A percentile compares a stretch with the other conserved stretches of the same genome.
Evolutionary conservation across 768 basidiomycete genomes (phyloP).

Genomic region (Amanita thiersii): DNA sequence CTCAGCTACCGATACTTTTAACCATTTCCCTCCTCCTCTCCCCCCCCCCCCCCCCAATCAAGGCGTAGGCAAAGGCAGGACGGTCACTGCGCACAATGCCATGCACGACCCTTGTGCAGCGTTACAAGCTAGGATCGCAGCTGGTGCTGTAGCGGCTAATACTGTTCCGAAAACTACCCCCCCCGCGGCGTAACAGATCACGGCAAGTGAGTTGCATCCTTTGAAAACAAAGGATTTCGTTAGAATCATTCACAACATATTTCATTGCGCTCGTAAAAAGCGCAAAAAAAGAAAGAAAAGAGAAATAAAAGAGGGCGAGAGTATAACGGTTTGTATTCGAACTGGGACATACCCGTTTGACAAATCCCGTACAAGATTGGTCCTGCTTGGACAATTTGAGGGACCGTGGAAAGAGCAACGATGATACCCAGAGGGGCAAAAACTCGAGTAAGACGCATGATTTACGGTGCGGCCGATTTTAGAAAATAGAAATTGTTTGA

Average conservation of each 20-base stretch:
- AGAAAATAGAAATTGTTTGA: too few species aligned
- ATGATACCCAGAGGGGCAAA: too few species aligned
- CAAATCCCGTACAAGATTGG: slow-evolving; percentile 27
- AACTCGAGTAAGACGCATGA: slow-evolving; percentile 8
- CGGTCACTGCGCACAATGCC: slow-evolving; percentile 28
- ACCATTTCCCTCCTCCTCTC: too few species aligned
- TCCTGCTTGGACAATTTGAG: slow-evolving; percentile 15
- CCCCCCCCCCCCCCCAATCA: too few species aligned
- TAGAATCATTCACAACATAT: too few species aligned
- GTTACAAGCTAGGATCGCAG: slow-evolving; percentile 33
- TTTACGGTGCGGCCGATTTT: too few species aligned
- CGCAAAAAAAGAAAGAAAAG: too few species aligned
- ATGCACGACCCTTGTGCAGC: slow-evolving; percentile 32
- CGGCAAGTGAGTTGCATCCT: slow-evolving; percentile 26
- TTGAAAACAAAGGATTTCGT: too few species aligned
- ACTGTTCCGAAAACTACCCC: slow-evolving; percentile 35
- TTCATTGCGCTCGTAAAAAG: too few species aligned
- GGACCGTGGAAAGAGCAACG: not conserved
- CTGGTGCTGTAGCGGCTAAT: slow-evolving; percentile 27
- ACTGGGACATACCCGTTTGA: slow-evolving; percentile 20
- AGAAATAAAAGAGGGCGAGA: too few species aligned
- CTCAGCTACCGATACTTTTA: too few species aligned
- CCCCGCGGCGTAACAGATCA: slow-evolving; percentile 36
- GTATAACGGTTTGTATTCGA: too few species aligned
- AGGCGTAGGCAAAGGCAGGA: slow-evolving; percentile 27